Evolutionary conservation across 805 yeast genomes (phyloP).

Genomic region (Kazachstania viticola): DNA sequence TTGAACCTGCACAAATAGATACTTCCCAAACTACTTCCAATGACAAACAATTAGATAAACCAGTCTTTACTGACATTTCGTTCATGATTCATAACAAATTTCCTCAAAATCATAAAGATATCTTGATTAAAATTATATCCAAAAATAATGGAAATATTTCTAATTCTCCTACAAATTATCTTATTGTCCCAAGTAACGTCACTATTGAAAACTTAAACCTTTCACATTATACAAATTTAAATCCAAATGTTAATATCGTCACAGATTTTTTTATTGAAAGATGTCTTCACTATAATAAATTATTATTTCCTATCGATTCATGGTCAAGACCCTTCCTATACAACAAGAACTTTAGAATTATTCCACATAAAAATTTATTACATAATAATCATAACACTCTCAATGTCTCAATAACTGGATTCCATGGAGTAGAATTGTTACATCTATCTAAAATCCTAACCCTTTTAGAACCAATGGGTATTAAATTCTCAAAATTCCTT

Average conservation of each 20-base stretch:
- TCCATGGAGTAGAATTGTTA: conserved; percentile 61
- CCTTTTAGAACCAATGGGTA: conserved; percentile 32
- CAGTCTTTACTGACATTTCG: conserved; percentile 8
- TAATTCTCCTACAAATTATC: conserved; percentile 1
- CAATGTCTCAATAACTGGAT: conserved; percentile 53
- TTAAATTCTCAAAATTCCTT: conserved; percentile 16
- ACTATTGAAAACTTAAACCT: conserved; percentile 8
- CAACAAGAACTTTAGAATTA: conserved; percentile 17
- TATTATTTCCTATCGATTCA: conserved; percentile 34
- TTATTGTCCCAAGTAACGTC: conserved; percentile 16
- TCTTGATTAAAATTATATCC: conserved; percentile 15
- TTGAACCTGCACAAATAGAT: not conserved
- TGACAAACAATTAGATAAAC: not conserved
- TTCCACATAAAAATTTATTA: conserved; percentile 15
- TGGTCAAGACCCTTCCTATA: conserved; percentile 51
- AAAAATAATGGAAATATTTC: conserved; percentile 16
- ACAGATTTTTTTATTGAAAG: conserved; percentile 82
- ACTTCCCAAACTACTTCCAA: not conserved
- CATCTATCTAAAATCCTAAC: conserved; percentile 56
- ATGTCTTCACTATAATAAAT: conserved; percentile 43
- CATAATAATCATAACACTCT: conserved; percentile 11
- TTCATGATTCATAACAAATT: conserved; percentile 12
- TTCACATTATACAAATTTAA: not conserved
- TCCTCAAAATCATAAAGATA: conserved; percentile 9
- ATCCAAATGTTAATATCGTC: conserved; percentile 25